Conservation (phyloP, 208 protist species). For the Leishmania martiniquensis region DNA sequence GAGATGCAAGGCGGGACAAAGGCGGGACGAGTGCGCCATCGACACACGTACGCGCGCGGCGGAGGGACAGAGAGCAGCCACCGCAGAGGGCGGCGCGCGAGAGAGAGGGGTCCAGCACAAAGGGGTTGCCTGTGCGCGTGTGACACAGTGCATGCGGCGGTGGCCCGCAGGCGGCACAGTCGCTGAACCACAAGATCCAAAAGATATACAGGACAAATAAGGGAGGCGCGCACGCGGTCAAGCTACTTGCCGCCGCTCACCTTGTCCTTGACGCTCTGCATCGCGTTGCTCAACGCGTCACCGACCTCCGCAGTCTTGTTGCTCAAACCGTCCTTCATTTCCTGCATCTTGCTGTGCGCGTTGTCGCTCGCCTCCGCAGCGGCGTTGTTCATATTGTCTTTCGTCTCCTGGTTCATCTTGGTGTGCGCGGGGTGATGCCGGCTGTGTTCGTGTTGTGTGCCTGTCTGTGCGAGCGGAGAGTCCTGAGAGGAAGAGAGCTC, state of each 20-base stretch:
- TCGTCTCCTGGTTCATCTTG: conserved; percentile 11
- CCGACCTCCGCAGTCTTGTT: neutral
- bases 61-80: neutral
- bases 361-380: conserved; percentile 3
- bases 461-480: neutral
- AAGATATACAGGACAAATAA: neutral
- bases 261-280: conserved; percentile 1
- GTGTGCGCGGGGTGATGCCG: neutral
- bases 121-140: neutral
- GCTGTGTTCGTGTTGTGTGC: neutral
- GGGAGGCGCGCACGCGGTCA: neutral
- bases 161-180: neutral
- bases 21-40: neutral
- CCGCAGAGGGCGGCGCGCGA: neutral
- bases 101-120: neutral
- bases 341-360: neutral
- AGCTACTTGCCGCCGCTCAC: neutral
- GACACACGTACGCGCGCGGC: neutral
- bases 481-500: neutral
- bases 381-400: conserved; percentile 6
- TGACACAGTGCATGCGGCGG: neutral
- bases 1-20: neutral
- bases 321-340: conserved; percentile 4
- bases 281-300: neutral
- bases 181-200: neutral